These are phyloP conservation scores for Xylaria scruposa DNA, from an alignment of 495 filamentous ascomycete species.

Conservation along the genomic window DNA sequence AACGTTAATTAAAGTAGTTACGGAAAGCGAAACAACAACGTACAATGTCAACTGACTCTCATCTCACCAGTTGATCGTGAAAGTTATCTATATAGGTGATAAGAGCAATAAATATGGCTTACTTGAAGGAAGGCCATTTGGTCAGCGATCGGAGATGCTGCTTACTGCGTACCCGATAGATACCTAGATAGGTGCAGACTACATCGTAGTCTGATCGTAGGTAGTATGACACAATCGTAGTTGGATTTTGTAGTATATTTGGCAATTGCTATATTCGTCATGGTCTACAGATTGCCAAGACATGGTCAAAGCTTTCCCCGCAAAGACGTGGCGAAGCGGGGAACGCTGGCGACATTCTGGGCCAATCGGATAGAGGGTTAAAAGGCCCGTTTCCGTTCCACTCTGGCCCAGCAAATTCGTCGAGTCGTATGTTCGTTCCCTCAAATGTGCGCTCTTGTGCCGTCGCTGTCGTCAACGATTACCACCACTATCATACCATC, in stretches of 20 bases:
- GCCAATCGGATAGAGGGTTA: slow-evolving; percentile 17
- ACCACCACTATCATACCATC: slow-evolving; percentile 24
- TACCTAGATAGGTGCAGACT: too few relatives aligned
- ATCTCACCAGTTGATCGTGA: too few relatives aligned
- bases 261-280: background rate
- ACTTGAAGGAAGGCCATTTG: background rate
- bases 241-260: too few relatives aligned
- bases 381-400: slow-evolving; percentile 14
- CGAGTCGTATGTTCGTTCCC: slow-evolving; percentile 23
- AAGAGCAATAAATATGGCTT: too few relatives aligned
- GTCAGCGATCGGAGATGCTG: too few relatives aligned
- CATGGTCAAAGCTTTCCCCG: slow-evolving; percentile 26
- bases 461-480: background rate
- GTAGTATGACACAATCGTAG: too few relatives aligned
- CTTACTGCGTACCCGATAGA: too few relatives aligned
- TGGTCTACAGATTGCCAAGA: slow-evolving; percentile 4
- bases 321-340: slow-evolving; percentile 23
- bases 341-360: background rate
- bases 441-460: slow-evolving; percentile 5
- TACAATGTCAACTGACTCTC: too few relatives aligned
- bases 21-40: too few relatives aligned
- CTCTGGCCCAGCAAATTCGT: slow-evolving; percentile 18
- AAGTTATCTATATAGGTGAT: too few relatives aligned
- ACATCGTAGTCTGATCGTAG: too few relatives aligned
- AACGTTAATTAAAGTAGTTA: background rate